A percentile compares a stretch with the other conserved stretches of the same genome.
phyloP scores from a whole-genome alignment of 1,284 basidiomycete species.

The Flammula alnicola region DNA sequence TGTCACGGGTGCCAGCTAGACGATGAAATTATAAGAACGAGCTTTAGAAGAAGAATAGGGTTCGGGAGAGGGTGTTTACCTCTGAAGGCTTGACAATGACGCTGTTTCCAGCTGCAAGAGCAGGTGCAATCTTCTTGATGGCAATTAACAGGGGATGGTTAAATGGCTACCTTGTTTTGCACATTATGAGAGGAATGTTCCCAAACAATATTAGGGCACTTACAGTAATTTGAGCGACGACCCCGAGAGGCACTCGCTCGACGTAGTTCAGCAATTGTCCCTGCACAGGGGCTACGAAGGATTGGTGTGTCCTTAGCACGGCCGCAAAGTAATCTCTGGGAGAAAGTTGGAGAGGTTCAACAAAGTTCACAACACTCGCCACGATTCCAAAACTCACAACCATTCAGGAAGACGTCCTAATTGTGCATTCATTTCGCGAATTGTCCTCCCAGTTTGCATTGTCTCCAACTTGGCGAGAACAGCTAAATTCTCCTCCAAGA shows the following conservation, averaged over 20 bases:
- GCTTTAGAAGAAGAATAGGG: too few relatives aligned
- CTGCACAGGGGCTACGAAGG: conserved; percentile 76
- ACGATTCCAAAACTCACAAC: conserved; percentile 78
- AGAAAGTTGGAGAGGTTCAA: too few relatives aligned
- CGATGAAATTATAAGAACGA: too few relatives aligned
- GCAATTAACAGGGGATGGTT: conserved; percentile 85
- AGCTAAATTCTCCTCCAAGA: conserved; percentile 58
- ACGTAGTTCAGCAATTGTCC: conserved; percentile 81
- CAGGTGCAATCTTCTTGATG: conserved; percentile 85
- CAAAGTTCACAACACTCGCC: too few relatives aligned
- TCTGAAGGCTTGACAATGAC: conserved; percentile 85
- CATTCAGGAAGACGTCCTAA: conserved; percentile 78
- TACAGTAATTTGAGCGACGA: conserved; percentile 84
- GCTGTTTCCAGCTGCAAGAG: conserved; percentile 83
- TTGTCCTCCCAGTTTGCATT: conserved; percentile 74
- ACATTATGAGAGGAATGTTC: not conserved
- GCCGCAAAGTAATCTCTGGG: conserved; percentile 79
- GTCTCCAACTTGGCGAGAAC: conserved; percentile 72
- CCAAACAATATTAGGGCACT: conserved; percentile 15
- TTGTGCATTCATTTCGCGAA: conserved; percentile 81
- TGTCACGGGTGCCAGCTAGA: conserved; percentile 80
- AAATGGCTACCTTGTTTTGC: conserved; percentile 63
- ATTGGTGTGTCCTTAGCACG: conserved; percentile 69
- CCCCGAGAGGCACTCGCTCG: conserved; percentile 77
- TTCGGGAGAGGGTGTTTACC: conserved; percentile 39